These are phyloP conservation scores for Globisporangium canariense DNA, from an alignment of 352 stramenopile genomes.

Conservation along the genomic window DNA sequence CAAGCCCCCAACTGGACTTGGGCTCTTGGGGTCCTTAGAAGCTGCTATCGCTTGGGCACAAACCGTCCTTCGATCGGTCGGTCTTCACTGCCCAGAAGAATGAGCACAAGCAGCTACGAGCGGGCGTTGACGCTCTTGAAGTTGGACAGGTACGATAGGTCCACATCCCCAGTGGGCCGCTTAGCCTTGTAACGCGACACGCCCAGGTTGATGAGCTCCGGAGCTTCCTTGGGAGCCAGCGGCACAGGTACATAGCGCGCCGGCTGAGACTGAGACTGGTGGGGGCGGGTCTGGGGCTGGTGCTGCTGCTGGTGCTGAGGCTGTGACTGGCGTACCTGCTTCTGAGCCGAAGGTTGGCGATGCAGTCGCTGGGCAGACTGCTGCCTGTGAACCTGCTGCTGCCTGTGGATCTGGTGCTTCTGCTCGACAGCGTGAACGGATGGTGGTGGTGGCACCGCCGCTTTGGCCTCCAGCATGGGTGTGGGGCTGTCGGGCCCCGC, in stretches of 20 bases:
- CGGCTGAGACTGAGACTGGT: background rate
- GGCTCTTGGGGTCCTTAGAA: background rate
- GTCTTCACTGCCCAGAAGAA: background rate
- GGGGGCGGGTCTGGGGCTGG: background rate
- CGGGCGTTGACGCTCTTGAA: conserved; percentile 14
- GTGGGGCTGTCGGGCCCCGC: conserved; percentile 1
- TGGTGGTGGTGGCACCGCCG: background rate
- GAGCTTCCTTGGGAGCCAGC: background rate
- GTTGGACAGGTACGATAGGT: conserved; percentile 18
- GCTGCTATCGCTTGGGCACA: background rate
- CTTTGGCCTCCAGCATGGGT: conserved; percentile 13
- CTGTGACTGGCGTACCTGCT: background rate
- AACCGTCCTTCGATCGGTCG: conserved; percentile 8
- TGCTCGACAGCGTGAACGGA: background rate
- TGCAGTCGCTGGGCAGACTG: too few species aligned
- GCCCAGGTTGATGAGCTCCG: conserved; percentile 15
- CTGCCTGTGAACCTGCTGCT: background rate
- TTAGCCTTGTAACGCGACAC: conserved; percentile 9
- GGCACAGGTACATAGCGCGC: background rate
- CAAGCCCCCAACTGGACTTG: background rate
- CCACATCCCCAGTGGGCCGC: background rate
- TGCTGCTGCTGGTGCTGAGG: background rate
- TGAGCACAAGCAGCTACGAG: background rate
- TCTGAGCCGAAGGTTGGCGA: background rate
- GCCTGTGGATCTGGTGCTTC: background rate